These are phyloP conservation scores for Scedosporium minutisporum DNA, from an alignment of 2,329 filamentous ascomycete species.

Conservation along the genomic window DNA sequence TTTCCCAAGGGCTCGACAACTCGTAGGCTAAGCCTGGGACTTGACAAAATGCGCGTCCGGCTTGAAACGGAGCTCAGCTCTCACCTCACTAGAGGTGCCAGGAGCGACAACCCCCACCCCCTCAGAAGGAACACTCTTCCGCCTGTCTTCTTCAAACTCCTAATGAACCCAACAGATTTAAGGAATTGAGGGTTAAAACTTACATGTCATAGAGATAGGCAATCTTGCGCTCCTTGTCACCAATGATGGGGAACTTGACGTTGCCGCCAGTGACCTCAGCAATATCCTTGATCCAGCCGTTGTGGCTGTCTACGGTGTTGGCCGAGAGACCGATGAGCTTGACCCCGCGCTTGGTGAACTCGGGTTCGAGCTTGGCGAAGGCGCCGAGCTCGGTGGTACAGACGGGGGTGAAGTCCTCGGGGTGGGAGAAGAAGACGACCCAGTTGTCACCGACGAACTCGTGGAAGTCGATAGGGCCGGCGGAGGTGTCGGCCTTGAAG, in stretches of 20 bases:
- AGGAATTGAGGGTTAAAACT: slow-evolving; percentile 17
- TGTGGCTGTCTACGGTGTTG: slow-evolving; percentile 77
- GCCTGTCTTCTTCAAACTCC: neutral
- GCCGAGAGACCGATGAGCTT: slow-evolving; percentile 88
- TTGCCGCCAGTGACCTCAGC: slow-evolving; percentile 64
- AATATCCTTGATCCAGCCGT: slow-evolving; percentile 85
- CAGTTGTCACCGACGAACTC: slow-evolving; percentile 71
- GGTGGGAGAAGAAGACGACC: slow-evolving; percentile 78
- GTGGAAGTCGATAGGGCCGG: slow-evolving; percentile 72
- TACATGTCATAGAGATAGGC: slow-evolving; percentile 71
- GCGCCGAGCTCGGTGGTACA: slow-evolving; percentile 94
- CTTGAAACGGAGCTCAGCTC: too few relatives aligned
- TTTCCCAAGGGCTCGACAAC: too few relatives aligned
- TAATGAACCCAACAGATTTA: neutral
- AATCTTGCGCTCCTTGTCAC: slow-evolving; percentile 68
- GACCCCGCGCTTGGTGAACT: slow-evolving; percentile 77
- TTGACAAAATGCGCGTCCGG: too few relatives aligned
- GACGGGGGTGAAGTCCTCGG: slow-evolving; percentile 85
- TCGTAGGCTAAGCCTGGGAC: too few relatives aligned
- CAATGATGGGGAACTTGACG: slow-evolving; percentile 71
- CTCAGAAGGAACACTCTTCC: too few relatives aligned
- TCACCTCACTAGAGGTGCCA: too few relatives aligned
- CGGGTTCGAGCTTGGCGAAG: slow-evolving; percentile 78
- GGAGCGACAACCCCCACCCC: too few relatives aligned
- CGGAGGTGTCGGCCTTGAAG: slow-evolving; percentile 74